phyloP scores from a whole-genome alignment of 768 basidiomycete species.

The Galerina marginata region DNA sequence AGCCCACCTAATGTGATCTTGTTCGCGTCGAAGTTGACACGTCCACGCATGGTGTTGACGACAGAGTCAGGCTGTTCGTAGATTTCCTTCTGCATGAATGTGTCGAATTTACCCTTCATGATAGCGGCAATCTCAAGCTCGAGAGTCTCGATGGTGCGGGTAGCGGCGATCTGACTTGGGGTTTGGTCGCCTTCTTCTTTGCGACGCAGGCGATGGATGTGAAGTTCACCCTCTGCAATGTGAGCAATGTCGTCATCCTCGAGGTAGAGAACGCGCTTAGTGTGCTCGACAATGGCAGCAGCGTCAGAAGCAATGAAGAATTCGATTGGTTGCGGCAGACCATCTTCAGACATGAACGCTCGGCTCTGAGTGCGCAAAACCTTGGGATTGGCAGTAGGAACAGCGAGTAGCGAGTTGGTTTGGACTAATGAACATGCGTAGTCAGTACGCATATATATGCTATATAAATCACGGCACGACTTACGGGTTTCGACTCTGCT shows the following conservation, averaged over 20 bases:
- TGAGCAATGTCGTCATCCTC: conserved; percentile 99
- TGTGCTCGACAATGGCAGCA: conserved; percentile 95
- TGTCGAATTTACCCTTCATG: conserved; percentile 99
- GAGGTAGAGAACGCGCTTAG: conserved; percentile 97
- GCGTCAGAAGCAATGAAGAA: conserved; percentile 99
- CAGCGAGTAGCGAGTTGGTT: conserved; percentile 66
- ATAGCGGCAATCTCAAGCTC: conserved; percentile 99
- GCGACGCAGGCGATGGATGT: conserved; percentile 97
- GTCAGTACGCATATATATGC: conserved; percentile 20
- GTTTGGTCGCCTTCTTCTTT: conserved; percentile 73
- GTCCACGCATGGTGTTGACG: conserved; percentile 99
- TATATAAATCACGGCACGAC: conserved; percentile 23
- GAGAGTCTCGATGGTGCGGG: conserved; percentile 95
- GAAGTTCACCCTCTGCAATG: conserved; percentile 94
- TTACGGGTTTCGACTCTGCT: conserved; percentile 44
- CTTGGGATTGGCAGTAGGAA: conserved; percentile 70
- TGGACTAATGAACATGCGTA: conserved; percentile 36
- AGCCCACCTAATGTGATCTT: conserved; percentile 94
- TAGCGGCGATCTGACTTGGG: conserved; percentile 66
- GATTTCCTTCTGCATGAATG: conserved; percentile 99
- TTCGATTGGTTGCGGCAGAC: conserved; percentile 97
- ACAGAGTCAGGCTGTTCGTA: conserved; percentile 99
- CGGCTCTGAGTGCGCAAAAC: conserved; percentile 94
- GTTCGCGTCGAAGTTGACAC: conserved; percentile 96
- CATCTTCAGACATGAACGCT: conserved; percentile 98